A percentile compares a stretch with the other conserved stretches of the same genome.
These are phyloP conservation scores for Colletotrichum gigasporum DNA, from an alignment of 2,329 filamentous ascomycete genomes.

Conservation along the genomic window DNA sequence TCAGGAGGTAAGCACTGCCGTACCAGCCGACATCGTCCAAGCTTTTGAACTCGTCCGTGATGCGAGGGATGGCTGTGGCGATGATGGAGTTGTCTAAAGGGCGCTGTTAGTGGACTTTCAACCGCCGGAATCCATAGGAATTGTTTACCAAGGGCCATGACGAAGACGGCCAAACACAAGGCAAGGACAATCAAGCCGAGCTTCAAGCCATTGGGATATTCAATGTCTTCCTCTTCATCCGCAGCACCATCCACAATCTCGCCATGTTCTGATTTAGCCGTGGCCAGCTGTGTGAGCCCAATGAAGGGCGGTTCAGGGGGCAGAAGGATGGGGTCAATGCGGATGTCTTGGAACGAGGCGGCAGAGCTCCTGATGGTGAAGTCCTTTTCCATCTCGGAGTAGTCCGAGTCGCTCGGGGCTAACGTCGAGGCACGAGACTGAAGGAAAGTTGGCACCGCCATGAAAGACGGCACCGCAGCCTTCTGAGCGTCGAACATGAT, in stretches of 20 bases:
- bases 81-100: conserved; percentile 50
- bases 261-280: not conserved
- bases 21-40: conserved; percentile 62
- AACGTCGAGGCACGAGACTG: conserved; percentile 1
- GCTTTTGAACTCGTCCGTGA: conserved; percentile 52
- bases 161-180: conserved; percentile 49
- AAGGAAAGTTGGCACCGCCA: not conserved
- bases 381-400: conserved; percentile 23
- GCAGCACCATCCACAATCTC: not conserved
- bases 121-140: not conserved
- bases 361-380: conserved; percentile 1
- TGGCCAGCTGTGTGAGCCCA: not conserved
- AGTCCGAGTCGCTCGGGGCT: conserved; percentile 9
- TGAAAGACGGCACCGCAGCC: not conserved
- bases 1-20: conserved; percentile 53
- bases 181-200: conserved; percentile 48
- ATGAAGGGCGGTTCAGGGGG: not conserved
- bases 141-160: conserved; percentile 48
- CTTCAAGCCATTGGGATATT: conserved; percentile 34
- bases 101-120: not conserved
- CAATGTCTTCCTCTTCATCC: not conserved
- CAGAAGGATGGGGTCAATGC: not conserved
- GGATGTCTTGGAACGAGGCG: conserved; percentile 2
- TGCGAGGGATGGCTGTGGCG: conserved; percentile 54
- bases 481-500: conserved; percentile 16